Conservation (phyloP, 2,329 filamentous ascomycete genomes). For the Exophiala sp. region DNA sequence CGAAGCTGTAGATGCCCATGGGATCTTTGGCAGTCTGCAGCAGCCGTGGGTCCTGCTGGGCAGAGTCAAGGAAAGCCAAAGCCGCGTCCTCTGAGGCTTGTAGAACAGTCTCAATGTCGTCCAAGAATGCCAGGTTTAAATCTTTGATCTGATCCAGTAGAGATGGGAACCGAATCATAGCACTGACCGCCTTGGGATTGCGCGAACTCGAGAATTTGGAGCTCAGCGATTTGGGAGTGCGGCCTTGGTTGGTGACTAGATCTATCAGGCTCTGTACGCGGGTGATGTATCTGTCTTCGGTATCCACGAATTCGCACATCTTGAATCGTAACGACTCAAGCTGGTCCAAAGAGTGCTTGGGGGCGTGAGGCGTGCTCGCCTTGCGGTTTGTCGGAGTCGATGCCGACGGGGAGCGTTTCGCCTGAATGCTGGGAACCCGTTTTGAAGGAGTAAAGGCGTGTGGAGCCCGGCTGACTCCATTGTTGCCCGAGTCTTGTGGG, state of each 20-base stretch:
- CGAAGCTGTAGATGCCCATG: conserved; percentile 70
- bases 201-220: conserved; percentile 49
- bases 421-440: conserved; percentile 20
- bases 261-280: conserved; percentile 81
- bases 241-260: conserved; percentile 73
- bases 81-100: conserved; percentile 79
- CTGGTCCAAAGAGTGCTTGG: conserved; percentile 83
- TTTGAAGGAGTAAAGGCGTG: conserved; percentile 22
- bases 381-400: conserved; percentile 39
- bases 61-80: conserved; percentile 49
- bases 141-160: conserved; percentile 75
- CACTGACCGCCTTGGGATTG: conserved; percentile 28
- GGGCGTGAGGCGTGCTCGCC: conserved; percentile 74
- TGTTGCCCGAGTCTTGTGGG: conserved; percentile 15
- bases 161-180: conserved; percentile 57
- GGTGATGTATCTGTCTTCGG: conserved; percentile 85
- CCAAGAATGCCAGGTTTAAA: conserved; percentile 73
- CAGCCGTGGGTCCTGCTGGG: conserved; percentile 43
- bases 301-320: conserved; percentile 83
- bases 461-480: conserved; percentile 2
- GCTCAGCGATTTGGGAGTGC: conserved; percentile 60
- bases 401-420: conserved; percentile 23
- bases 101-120: conserved; percentile 67
- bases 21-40: conserved; percentile 58
- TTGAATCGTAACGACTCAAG: conserved; percentile 81